Base-by-base conservation (phyloP, 2,329 filamentous ascomycete genomes). In the Diaporthe ilicicola region DNA sequence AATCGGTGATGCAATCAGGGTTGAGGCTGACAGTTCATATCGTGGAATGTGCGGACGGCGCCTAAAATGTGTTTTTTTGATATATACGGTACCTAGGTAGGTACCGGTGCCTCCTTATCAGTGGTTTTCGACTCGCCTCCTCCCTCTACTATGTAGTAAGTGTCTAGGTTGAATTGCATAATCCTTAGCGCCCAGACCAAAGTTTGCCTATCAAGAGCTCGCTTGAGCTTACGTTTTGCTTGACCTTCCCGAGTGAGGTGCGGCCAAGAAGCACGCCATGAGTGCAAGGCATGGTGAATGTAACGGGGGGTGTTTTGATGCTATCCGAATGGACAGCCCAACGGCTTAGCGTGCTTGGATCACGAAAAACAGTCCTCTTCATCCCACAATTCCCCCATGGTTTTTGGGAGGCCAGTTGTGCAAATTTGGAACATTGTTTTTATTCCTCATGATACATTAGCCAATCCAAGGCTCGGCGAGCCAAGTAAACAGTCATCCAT, bases 241-340 rank as follows among this genome's bases (percentile, higher is more conserved):
- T 17, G 42, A 62, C 59, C 59, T 62, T 62, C 59, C 59, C 12
- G 46, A 62, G 59, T 62, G 27, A 62, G 59, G 42, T 62, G 59
- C 59, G 48, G 59, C 59, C 59, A 62, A 62, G 59, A 48, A 62
- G 59, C 59, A 62, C 59, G 59, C n/a, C 59, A 62, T 62, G 42
- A 34, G 19, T 17, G 59, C 42, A 62, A 27, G 59, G 42, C 59
- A 62, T 62, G 59, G 32, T 62, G 59, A 62, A 62, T 62, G 42
- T 37, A 48, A 62, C 59, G 42, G 42, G 59, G 34, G 27, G 19
- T 24, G 59, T 17, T 62, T 62, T 32, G 59, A 50, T 48, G 27
- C 19, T 34, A 24, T 27, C 6, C 46, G 42, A 62, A 12, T 62
- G 59, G 42, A 34, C 39, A 17, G 27, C 27, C 10, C 13, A 4